These are phyloP conservation scores for Hortaea werneckii DNA, from an alignment of 2,329 filamentous ascomycete genomes.

Conservation along the genomic window DNA sequence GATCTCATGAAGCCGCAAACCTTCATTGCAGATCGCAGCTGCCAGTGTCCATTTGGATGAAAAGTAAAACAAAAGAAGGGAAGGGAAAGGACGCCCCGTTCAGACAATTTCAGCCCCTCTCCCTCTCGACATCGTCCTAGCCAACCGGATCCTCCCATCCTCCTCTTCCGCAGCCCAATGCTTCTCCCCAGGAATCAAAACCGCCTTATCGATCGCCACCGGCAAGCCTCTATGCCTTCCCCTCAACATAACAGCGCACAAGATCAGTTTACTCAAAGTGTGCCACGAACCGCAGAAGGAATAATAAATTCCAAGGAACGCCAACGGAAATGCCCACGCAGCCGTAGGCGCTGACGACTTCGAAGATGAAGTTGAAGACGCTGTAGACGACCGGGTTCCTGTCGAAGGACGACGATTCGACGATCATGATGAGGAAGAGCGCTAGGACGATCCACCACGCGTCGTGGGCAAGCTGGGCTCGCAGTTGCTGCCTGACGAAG, in stretches of 20 bases:
- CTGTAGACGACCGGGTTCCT: conserved; percentile 27
- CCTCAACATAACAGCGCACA: conserved; percentile 47
- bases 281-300: conserved; percentile 41
- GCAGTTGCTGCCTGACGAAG: conserved; percentile 34
- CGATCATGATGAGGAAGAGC: conserved; percentile 37
- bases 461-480: conserved; percentile 38
- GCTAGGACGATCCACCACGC: conserved; percentile 36
- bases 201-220: conserved; percentile 42
- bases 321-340: conserved; percentile 39
- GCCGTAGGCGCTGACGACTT: conserved; percentile 32
- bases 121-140: conserved; percentile 10
- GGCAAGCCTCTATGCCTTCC: conserved; percentile 47
- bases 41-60: too few species aligned
- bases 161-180: conserved; percentile 26
- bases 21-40: too few species aligned
- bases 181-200: conserved; percentile 30
- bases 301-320: conserved; percentile 33
- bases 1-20: too few species aligned
- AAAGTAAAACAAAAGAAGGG: too few species aligned
- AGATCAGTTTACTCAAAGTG: conserved; percentile 42
- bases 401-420: conserved; percentile 30
- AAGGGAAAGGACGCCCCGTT: background rate
- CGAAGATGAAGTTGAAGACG: conserved; percentile 38
- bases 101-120: background rate
- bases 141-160: conserved; percentile 20